phyloP scores from a whole-genome alignment of 768 basidiomycete species.

The Mycena rebaudengoi region DNA sequence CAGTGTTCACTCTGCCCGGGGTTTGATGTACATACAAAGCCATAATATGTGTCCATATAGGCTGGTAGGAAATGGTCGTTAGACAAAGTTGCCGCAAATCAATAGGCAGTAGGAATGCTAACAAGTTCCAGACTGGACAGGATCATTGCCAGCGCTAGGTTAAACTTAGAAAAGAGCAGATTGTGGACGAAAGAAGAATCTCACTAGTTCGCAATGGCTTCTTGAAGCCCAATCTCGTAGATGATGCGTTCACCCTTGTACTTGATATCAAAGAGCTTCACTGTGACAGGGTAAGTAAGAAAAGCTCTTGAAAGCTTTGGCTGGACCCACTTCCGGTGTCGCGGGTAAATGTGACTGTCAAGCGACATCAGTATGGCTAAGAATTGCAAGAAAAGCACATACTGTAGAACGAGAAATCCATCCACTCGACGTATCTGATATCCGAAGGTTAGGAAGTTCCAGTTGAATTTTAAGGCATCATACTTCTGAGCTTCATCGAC shows the following conservation, averaged over 20 bases:
- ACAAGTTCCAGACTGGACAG: conserved; percentile 58
- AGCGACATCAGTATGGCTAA: conserved; percentile 30
- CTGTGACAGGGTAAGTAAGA: background rate
- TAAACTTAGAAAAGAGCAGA: background rate
- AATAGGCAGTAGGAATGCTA: too few species aligned
- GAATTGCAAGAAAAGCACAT: background rate
- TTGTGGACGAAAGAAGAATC: background rate
- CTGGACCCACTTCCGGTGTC: conserved; percentile 51
- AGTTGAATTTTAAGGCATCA: background rate
- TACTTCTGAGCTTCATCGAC: conserved; percentile 25
- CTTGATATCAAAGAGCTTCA: conserved; percentile 24
- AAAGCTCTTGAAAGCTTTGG: conserved; percentile 47
- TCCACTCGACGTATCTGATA: conserved; percentile 33
- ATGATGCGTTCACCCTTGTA: conserved; percentile 60
- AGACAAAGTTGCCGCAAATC: too few species aligned
- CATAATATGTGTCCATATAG: conserved; percentile 50
- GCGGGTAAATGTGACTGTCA: conserved; percentile 54
- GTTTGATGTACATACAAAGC: conserved; percentile 24
- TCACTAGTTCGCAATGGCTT: conserved; percentile 27
- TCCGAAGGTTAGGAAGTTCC: background rate
- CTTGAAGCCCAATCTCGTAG: conserved; percentile 51
- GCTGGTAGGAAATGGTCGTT: too few species aligned
- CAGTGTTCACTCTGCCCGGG: background rate
- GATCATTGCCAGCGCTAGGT: conserved; percentile 55
- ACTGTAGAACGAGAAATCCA: conserved; percentile 33